Evolutionary conservation across 805 yeast genomes (phyloP), one percentile per base, ranked within the genome.

Genomic region (Teunomyces lycoperdinae): DNA sequence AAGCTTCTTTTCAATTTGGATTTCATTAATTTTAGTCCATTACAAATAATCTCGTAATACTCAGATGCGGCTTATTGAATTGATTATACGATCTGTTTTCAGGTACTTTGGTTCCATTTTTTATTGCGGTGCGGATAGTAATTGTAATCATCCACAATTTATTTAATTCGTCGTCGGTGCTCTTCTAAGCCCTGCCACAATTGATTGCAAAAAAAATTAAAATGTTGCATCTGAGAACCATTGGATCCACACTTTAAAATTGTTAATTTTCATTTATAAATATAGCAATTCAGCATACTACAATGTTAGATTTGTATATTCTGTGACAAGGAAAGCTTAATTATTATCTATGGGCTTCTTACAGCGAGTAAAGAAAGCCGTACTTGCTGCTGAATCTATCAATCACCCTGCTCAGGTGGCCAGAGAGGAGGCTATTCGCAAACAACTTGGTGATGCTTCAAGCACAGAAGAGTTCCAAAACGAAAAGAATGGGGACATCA

Each of bases 191-290:
- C 34, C 34, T 38, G 41, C 41, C 41, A 38, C 41, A 38, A 38
- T 38, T 38, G 41, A 38, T 20, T 24, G 41, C 41, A 38, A 38
- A 38, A 38, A 36, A 26, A 38, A 38, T 26, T 38, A 11, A 26
- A 24, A 11, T 24, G 30, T 26, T 38, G 41, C 41, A 38, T 29
- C 30, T 38, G 41, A 26, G 14, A 26, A n/a, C 30, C 4, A 24
- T 33, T 5, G 27, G 20, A 24, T 24, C 41, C 41, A 38, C 41
- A 38, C 30, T 38, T 38, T 9, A 17, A 6, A 34, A 34, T 34
- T 8, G 17, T 38, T 38, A 38, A 11, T 38, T 10, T 3, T 13
- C 10, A n/a, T 16, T 9, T 38, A 38, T 38, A 38, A n/a, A 38
- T 26, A 26, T 7, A 13, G 30, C 41, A 24, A 13, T 13, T 9